Conservation (phyloP, 108 stramenopile species). For the Cyclostephanos invisitatus region DNA sequence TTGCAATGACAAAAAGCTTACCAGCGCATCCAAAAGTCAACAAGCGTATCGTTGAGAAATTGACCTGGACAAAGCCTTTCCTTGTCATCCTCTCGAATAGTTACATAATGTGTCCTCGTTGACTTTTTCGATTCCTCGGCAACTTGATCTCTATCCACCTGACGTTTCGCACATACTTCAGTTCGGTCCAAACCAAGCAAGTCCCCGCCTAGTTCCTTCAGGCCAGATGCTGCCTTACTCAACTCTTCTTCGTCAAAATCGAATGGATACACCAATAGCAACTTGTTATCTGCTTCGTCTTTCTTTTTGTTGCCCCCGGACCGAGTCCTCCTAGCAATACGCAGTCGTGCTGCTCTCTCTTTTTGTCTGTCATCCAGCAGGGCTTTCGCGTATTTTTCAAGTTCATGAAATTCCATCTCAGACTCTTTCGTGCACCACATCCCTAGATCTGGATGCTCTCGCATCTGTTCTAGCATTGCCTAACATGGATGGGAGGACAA, state of each 20-base stretch:
- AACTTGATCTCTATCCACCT: slow-evolving; percentile 6
- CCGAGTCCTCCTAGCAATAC: slow-evolving; percentile 1
- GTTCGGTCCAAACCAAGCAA: slow-evolving; percentile 8
- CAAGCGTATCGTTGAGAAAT: slow-evolving; percentile 86
- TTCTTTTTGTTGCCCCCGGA: slow-evolving; percentile 17
- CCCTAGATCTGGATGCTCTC: neutral
- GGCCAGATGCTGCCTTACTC: slow-evolving; percentile 41
- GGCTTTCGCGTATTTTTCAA: slow-evolving; percentile 32
- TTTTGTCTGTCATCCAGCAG: slow-evolving; percentile 28
- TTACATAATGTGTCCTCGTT: slow-evolving; percentile 56
- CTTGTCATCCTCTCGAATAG: slow-evolving; percentile 66
- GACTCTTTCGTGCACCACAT: slow-evolving; percentile 5
- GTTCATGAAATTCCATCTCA: slow-evolving; percentile 3
- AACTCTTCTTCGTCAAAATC: slow-evolving; percentile 47
- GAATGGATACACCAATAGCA: slow-evolving; percentile 78
- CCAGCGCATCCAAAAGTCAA: slow-evolving; percentile 93
- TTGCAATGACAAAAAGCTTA: slow-evolving; percentile 33
- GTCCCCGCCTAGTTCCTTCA: slow-evolving; percentile 33
- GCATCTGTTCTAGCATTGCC: slow-evolving; percentile 29
- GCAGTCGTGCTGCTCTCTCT: slow-evolving; percentile 20
- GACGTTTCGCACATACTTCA: neutral
- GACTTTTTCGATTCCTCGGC: slow-evolving; percentile 17
- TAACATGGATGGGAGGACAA: neutral
- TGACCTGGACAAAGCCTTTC: slow-evolving; percentile 62
- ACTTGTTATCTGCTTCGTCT: slow-evolving; percentile 37